Conservation (phyloP, 257 asterid genomes). For the Solanum ahanhuiri region DNA sequence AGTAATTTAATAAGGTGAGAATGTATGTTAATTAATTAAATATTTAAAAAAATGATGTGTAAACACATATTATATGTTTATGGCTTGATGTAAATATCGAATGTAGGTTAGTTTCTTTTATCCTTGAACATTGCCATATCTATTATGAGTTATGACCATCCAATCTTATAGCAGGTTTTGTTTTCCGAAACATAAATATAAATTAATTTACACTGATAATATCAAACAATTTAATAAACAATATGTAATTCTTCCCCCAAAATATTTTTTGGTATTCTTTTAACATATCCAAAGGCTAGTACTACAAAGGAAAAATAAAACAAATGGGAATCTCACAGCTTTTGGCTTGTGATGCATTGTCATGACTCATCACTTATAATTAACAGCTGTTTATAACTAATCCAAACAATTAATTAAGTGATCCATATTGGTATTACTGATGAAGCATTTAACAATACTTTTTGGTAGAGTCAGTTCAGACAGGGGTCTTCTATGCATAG, state of each 20-base stretch:
- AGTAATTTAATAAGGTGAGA: background rate
- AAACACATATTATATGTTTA: too few species aligned
- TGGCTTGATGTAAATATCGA: background rate
- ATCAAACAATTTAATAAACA: too few species aligned
- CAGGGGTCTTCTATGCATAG: background rate
- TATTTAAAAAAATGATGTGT: background rate
- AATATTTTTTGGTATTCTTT: background rate
- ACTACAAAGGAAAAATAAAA: background rate
- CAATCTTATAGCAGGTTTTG: too few species aligned
- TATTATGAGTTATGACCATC: too few species aligned
- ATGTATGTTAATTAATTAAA: background rate
- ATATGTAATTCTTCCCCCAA: background rate
- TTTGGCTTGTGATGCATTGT: background rate
- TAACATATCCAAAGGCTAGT: background rate
- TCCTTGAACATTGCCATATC: too few species aligned
- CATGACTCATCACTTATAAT: background rate
- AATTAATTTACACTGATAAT: too few species aligned
- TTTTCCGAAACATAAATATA: too few species aligned
- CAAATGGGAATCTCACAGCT: background rate
- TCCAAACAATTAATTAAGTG: background rate
- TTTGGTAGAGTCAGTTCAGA: background rate
- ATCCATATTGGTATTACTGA: background rate
- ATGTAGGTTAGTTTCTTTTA: too few species aligned
- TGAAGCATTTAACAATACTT: background rate
- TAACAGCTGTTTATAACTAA: background rate